phyloP scores from a whole-genome alignment of 805 yeast genomes.

The Candida wancherniae region DNA sequence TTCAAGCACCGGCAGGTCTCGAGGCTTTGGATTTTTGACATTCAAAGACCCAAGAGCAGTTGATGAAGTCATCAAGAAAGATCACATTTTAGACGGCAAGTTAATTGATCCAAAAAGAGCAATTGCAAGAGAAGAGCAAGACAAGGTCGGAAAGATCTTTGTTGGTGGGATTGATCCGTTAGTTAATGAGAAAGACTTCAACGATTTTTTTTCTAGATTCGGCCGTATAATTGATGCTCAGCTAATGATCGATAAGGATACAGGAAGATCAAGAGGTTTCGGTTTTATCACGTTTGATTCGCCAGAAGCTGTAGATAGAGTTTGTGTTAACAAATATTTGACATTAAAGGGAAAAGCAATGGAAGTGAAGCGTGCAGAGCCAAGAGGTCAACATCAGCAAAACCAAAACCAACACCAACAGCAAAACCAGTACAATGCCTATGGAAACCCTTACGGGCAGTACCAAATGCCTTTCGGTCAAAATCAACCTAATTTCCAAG shows the following conservation, averaged over 20 bases:
- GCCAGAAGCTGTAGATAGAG: slow-evolving; percentile 89
- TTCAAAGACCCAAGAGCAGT: slow-evolving; percentile 79
- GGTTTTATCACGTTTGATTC: slow-evolving; percentile 95
- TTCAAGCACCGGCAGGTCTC: slow-evolving; percentile 74
- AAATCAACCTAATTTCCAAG: slow-evolving; percentile 12
- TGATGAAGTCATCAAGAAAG: slow-evolving; percentile 77
- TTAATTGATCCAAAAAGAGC: slow-evolving; percentile 97
- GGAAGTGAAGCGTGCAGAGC: slow-evolving; percentile 82
- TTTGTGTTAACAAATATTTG: slow-evolving; percentile 74
- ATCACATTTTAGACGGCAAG: slow-evolving; percentile 90
- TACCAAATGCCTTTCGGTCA: slow-evolving; percentile 13
- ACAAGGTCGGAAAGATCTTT: slow-evolving; percentile 91
- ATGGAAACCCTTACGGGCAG: slow-evolving; percentile 22
- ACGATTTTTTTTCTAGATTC: slow-evolving; percentile 77
- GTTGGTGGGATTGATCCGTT: slow-evolving; percentile 96
- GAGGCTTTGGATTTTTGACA: slow-evolving; percentile 94
- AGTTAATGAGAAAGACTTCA: slow-evolving; percentile 87
- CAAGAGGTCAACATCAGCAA: slow-evolving; percentile 63
- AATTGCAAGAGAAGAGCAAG: slow-evolving; percentile 95
- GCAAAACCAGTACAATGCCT: slow-evolving; percentile 29
- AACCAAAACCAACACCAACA: slow-evolving; percentile 24
- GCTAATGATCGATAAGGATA: slow-evolving; percentile 93
- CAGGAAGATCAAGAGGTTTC: slow-evolving; percentile 95
- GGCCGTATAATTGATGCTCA: slow-evolving; percentile 94
- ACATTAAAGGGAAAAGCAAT: slow-evolving; percentile 80